These are phyloP conservation scores for Imleria badia DNA, from an alignment of 768 basidiomycete species.

Conservation along the genomic window DNA sequence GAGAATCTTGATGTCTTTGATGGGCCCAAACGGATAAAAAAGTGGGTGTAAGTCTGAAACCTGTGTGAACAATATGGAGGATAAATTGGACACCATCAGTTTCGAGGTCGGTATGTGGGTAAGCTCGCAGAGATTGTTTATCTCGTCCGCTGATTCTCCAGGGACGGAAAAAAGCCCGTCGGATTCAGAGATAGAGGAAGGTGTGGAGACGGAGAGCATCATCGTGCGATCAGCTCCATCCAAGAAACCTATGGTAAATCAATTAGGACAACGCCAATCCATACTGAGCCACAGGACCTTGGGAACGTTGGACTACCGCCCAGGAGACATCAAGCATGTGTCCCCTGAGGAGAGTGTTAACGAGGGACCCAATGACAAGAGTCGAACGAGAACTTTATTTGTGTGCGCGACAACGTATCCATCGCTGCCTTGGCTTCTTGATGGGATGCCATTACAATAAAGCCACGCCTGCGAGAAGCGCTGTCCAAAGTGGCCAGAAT, in stretches of 20 bases:
- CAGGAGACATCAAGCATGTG: constrained; percentile 80
- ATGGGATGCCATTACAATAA: constrained; percentile 76
- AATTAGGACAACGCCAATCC: constrained; percentile 1
- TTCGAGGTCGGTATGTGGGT: constrained; percentile 45
- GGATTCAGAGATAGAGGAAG: constrained; percentile 32
- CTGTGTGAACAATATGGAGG: constrained; percentile 65
- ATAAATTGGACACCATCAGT: constrained; percentile 64
- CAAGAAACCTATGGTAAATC: constrained; percentile 57
- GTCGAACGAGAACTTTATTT: constrained; percentile 54
- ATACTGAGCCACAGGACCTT: constrained; percentile 44
- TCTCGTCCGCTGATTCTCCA: constrained; percentile 33
- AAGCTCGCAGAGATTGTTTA: constrained; percentile 32
- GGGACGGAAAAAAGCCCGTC: constrained; percentile 25
- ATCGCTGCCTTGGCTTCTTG: constrained; percentile 72
- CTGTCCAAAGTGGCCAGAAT: constrained; percentile 84
- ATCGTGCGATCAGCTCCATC: constrained; percentile 79
- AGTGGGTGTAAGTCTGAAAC: constrained; percentile 68
- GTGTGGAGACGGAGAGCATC: constrained; percentile 50
- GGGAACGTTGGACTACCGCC: constrained; percentile 86
- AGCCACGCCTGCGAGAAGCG: constrained; percentile 79
- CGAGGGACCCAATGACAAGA: not conserved
- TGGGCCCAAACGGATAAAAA: constrained; percentile 67
- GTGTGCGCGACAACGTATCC: constrained; percentile 61
- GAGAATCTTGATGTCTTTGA: constrained; percentile 59
- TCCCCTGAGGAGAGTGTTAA: constrained; percentile 44